Conservation (phyloP, 257 asterid genomes). For the Rehmannia glutinosa region DNA sequence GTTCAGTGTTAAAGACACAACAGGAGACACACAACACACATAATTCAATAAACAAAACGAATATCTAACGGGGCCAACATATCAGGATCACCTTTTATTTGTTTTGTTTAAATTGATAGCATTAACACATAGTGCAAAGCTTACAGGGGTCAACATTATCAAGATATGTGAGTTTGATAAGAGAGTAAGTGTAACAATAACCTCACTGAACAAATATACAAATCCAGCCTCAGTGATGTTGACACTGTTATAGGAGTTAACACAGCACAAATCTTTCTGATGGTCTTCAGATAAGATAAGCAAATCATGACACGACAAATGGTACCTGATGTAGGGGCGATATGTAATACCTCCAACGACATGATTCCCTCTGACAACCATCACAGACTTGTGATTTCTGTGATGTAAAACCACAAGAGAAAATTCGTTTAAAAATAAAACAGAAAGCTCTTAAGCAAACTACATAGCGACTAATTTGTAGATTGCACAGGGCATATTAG, state of each 20-base stretch:
- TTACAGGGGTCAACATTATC: background rate
- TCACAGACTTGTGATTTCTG: constrained; percentile 95
- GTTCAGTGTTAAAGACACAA: constrained; percentile 13
- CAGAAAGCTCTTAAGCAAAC: background rate
- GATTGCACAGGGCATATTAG: background rate
- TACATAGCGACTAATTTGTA: background rate
- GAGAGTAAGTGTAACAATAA: background rate
- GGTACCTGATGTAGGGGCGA: constrained; percentile 84
- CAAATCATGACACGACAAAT: constrained; percentile 9
- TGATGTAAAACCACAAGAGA: constrained; percentile 22
- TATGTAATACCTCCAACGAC: constrained; percentile 99
- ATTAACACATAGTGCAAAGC: constrained; percentile 5
- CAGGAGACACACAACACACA: background rate
- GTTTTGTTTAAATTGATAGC: background rate
- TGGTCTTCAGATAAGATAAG: constrained; percentile 14
- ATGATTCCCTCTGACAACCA: constrained; percentile 75
- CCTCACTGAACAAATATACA: background rate
- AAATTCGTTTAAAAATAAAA: background rate
- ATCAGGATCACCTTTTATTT: background rate
- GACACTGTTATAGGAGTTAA: background rate
- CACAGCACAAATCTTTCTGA: background rate
- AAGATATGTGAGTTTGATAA: constrained; percentile 7
- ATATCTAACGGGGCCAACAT: constrained; percentile 1
- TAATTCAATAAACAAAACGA: background rate
- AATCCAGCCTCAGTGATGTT: background rate